phyloP scores from a whole-genome alignment of 2,329 filamentous ascomycete genomes.

The Thielaviopsis punctulata region DNA sequence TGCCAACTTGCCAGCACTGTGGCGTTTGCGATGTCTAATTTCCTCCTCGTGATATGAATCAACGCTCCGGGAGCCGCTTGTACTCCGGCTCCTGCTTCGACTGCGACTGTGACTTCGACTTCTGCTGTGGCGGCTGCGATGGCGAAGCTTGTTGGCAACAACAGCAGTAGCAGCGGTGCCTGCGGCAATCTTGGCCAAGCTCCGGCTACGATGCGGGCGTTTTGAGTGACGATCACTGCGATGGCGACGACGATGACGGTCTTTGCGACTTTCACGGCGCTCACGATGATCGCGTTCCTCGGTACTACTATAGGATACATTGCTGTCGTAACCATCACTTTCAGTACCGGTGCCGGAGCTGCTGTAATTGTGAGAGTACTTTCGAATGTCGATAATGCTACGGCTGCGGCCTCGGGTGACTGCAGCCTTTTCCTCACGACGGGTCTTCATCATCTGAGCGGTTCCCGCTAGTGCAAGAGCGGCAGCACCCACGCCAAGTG shows the following conservation, averaged over 20 bases:
- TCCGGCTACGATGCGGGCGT: slow-evolving; percentile 17
- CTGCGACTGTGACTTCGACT: too few relatives aligned
- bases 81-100: slow-evolving; percentile 21
- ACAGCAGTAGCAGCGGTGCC: slow-evolving; percentile 41
- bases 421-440: slow-evolving; percentile 43
- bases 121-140: neutral
- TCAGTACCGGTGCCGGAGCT: slow-evolving; percentile 12
- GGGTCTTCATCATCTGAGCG: slow-evolving; percentile 44
- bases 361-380: slow-evolving; percentile 20
- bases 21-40: neutral
- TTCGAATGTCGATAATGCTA: slow-evolving; percentile 22
- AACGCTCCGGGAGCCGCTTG: neutral
- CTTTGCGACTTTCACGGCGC: neutral
- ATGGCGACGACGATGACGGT: slow-evolving; percentile 12
- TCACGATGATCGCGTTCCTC: neutral
- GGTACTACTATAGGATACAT: neutral
- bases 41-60: neutral
- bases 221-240: slow-evolving; percentile 14
- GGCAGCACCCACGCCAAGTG: slow-evolving; percentile 44
- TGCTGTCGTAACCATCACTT: neutral
- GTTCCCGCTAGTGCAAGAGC: slow-evolving; percentile 48
- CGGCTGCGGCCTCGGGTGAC: slow-evolving; percentile 31
- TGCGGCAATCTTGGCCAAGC: slow-evolving; percentile 37
- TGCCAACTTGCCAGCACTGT: neutral
- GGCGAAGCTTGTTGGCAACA: slow-evolving; percentile 37